These are phyloP conservation scores for Lyophyllum decastes DNA, from an alignment of 768 basidiomycete genomes.

Conservation along the genomic window DNA sequence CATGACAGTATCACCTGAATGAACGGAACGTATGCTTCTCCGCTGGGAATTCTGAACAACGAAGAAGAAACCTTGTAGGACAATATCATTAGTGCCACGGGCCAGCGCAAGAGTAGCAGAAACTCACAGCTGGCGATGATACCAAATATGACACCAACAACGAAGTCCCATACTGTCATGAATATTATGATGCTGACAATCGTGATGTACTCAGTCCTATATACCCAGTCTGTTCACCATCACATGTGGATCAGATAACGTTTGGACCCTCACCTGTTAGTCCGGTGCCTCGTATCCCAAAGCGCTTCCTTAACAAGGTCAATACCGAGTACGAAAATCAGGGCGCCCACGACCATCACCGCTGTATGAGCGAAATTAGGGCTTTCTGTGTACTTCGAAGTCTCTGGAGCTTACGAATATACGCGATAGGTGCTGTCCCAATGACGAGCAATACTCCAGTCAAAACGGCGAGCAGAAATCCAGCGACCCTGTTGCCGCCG, in stretches of 20 bases:
- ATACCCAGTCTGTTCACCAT: not conserved
- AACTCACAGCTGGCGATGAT: constrained; percentile 87
- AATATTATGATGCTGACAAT: constrained; percentile 85
- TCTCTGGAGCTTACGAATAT: constrained; percentile 65
- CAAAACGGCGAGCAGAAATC: constrained; percentile 80
- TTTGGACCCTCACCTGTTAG: constrained; percentile 56
- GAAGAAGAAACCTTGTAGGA: constrained; percentile 78
- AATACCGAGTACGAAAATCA: constrained; percentile 93
- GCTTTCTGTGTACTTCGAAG: not conserved
- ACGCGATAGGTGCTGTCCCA: constrained; percentile 90
- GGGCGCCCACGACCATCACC: constrained; percentile 85
- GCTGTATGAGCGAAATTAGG: constrained; percentile 42
- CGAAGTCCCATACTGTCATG: constrained; percentile 96
- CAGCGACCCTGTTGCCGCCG: constrained; percentile 80
- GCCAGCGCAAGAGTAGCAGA: not conserved
- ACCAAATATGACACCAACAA: constrained; percentile 89
- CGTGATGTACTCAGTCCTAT: constrained; percentile 77
- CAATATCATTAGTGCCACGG: not conserved
- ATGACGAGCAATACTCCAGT: constrained; percentile 73
- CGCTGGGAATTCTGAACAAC: constrained; percentile 93
- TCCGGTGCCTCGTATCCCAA: constrained; percentile 93
- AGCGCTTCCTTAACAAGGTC: constrained; percentile 94
- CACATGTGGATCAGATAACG: constrained; percentile 10
- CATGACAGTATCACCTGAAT: constrained; percentile 81
- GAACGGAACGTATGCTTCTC: constrained; percentile 79